Base-by-base conservation (phyloP, 441 rosid species). In the Gossypium laxum region DNA sequence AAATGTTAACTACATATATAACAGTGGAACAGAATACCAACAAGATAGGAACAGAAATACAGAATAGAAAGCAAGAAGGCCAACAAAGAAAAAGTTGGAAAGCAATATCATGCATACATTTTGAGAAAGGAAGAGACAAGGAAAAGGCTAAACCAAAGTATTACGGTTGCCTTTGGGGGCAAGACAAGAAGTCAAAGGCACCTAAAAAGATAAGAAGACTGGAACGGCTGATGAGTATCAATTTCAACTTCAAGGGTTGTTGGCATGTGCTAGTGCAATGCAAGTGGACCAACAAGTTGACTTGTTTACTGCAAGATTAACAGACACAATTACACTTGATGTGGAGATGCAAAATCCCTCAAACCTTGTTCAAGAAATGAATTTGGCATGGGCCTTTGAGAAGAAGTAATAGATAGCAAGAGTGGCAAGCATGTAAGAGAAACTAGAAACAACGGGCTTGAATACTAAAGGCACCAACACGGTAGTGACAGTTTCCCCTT, bases 41-140 rank as follows among this genome's bases (percentile, higher is more conserved):
- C 30, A 71, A 56, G 72, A 52, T 12, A 14, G 54, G 58, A 56
- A 14, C 12, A 50, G 4, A 56, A 48, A 51, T 56, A 14, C 12
- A 50, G 4, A 56, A 55, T 38, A 3, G 47, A 50, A 8, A 67
- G 52, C 24, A 38, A 7, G 21, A 60, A 26, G 15, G 56, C 28
- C 38, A 22, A 58, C 32, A n/a, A 70, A 47, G 62, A 68, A 14
- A 38, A 10, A 43, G 6, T 1, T 7, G 18, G 55, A 58, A 58
- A 10, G 52, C 58, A 67, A 70, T 17, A 70, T 70, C 17, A 8
- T 28, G 43, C 24, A 8, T n/a, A 48, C 43, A 66, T n/a, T 66
- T 67, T 50, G 45, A 67, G 59, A 28, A 28, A 28, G 51, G 47
- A 50, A 50, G 71, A 67, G 28, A 67, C 45, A 67, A 47, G 22